phyloP scores from a whole-genome alignment of 176 grass and related monocot genomes.

The Triticum timopheevii region DNA sequence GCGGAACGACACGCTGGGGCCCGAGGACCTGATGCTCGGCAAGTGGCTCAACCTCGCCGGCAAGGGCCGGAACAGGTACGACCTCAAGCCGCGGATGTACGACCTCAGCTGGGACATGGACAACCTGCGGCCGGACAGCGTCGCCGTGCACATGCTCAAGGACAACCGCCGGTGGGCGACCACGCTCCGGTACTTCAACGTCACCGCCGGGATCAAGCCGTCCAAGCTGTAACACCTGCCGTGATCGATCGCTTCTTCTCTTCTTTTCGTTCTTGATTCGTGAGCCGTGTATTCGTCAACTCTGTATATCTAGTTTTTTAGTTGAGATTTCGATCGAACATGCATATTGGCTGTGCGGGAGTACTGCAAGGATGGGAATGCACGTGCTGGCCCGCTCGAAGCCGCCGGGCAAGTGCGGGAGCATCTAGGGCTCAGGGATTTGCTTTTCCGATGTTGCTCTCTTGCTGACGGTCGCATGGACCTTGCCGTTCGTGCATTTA shows the following conservation, averaged over 20 bases:
- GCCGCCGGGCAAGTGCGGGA: not conserved
- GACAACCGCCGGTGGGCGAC: slow-evolving; percentile 53
- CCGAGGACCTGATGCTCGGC: slow-evolving; percentile 69
- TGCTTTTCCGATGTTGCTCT: not conserved
- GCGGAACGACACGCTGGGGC: slow-evolving; percentile 40
- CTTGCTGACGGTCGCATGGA: not conserved
- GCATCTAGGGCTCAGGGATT: not conserved
- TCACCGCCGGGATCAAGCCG: slow-evolving; percentile 35
- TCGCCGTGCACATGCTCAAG: slow-evolving; percentile 84
- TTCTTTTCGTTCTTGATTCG: not conserved
- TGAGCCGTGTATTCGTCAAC: not conserved
- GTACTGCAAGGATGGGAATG: not conserved
- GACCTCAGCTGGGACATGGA: slow-evolving; percentile 57
- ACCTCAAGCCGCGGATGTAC: slow-evolving; percentile 75
- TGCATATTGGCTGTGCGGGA: slow-evolving; percentile 4
- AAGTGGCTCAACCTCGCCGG: slow-evolving; percentile 62
- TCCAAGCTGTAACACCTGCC: slow-evolving; percentile 43
- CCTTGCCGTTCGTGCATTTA: not conserved
- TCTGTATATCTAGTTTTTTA: not conserved
- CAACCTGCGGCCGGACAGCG: slow-evolving; percentile 58
- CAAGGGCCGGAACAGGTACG: slow-evolving; percentile 49
- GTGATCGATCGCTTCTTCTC: not conserved
- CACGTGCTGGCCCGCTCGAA: slow-evolving; percentile 1
- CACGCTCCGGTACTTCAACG: slow-evolving; percentile 66
- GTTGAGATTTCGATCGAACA: not conserved